Evolutionary conservation across 495 filamentous ascomycete species (phyloP).

Genomic region (Penicillium pulvis): DNA sequence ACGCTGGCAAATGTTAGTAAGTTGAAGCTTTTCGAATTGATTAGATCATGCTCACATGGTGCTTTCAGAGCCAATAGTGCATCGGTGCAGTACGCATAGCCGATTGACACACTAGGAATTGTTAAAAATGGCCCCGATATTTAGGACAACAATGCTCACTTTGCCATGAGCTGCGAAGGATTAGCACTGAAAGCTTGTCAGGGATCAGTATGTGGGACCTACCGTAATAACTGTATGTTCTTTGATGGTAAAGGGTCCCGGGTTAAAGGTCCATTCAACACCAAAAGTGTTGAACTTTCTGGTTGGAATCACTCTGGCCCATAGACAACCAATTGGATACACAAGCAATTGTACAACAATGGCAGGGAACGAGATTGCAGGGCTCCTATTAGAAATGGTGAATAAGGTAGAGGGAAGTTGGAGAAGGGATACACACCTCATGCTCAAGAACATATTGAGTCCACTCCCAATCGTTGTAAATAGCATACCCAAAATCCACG

Average conservation of each 20-base stretch:
- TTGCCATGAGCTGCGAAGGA: constrained; percentile 24
- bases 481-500: constrained; percentile 23
- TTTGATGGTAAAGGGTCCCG: constrained; percentile 69
- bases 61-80: constrained; percentile 26
- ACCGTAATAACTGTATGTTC: constrained; percentile 68
- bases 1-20: constrained; percentile 35
- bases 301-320: constrained; percentile 48
- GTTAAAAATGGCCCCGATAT: constrained; percentile 16
- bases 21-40: constrained; percentile 46
- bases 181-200: constrained; percentile 3
- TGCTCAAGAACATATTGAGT: constrained; percentile 28
- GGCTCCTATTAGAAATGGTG: constrained; percentile 14
- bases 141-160: constrained; percentile 9
- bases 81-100: constrained; percentile 29
- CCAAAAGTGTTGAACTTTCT: constrained; percentile 55
- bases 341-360: constrained; percentile 65
- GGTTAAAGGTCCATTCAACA: constrained; percentile 56
- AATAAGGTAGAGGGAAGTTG: background rate
- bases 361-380: constrained; percentile 56
- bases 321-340: constrained; percentile 60
- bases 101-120: constrained; percentile 20
- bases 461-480: constrained; percentile 25
- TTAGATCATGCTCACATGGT: constrained; percentile 41
- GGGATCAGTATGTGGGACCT: constrained; percentile 36
- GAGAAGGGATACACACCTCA: constrained; percentile 16